A percentile compares a stretch with the other conserved stretches of the same genome.
Evolutionary conservation across 2,329 filamentous ascomycete genomes (phyloP).

Genomic region (Diaporthe velutina): DNA sequence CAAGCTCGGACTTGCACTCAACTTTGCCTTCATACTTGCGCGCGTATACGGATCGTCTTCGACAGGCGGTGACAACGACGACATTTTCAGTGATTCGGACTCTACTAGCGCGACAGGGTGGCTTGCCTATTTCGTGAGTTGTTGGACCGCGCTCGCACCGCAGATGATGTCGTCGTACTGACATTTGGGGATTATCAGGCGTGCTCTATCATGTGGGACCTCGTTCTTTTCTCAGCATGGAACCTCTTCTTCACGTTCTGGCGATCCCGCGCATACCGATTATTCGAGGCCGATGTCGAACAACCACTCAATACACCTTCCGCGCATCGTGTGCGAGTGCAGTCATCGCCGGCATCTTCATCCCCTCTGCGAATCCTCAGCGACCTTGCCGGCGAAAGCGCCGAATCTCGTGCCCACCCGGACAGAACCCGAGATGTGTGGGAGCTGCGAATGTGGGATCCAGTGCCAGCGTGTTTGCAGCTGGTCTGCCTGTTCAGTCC

Average conservation of each 20-base stretch:
- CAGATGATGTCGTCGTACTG: background rate
- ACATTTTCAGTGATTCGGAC: slow-evolving; percentile 83
- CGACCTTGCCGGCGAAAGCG: slow-evolving; percentile 76
- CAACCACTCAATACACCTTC: slow-evolving; percentile 82
- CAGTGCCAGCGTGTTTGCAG: slow-evolving; percentile 83
- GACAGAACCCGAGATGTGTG: slow-evolving; percentile 89
- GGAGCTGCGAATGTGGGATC: slow-evolving; percentile 96
- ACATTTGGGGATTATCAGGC: slow-evolving; percentile 61
- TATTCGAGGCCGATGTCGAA: slow-evolving; percentile 91
- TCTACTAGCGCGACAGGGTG: slow-evolving; percentile 68
- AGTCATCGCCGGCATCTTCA: slow-evolving; percentile 82
- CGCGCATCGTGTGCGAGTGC: slow-evolving; percentile 87
- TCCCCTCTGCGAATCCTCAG: slow-evolving; percentile 84
- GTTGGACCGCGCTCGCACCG: slow-evolving; percentile 18
- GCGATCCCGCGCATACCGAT: slow-evolving; percentile 86
- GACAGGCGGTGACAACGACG: slow-evolving; percentile 73
- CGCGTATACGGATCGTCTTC: slow-evolving; percentile 77
- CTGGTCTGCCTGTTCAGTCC: slow-evolving; percentile 94
- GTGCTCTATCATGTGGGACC: slow-evolving; percentile 76
- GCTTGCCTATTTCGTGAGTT: slow-evolving; percentile 68
- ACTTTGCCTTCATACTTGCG: slow-evolving; percentile 84
- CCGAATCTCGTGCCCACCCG: slow-evolving; percentile 87
- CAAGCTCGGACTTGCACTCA: slow-evolving; percentile 81
- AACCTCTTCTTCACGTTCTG: slow-evolving; percentile 89
- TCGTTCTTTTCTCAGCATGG: slow-evolving; percentile 74